Percentiles rank a stretch among this genome's conserved stretches.
phyloP scores from a whole-genome alignment of 345 rosid species.

The Acer yangbiense region DNA sequence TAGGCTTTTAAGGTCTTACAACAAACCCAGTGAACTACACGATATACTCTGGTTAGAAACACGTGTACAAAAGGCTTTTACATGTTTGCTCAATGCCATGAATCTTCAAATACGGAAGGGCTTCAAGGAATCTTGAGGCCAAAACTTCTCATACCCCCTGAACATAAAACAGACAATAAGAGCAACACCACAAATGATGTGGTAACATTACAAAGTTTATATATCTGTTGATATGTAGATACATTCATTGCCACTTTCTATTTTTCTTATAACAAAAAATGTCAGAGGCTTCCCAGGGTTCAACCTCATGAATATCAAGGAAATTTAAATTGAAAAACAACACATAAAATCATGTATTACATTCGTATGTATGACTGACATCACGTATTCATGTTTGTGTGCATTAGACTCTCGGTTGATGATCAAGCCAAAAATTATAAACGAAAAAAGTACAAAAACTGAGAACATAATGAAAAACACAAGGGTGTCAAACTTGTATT shows the following conservation, averaged over 20 bases:
- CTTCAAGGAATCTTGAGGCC: constrained; percentile 13
- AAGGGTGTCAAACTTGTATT: neutral
- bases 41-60: neutral
- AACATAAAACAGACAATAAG: neutral
- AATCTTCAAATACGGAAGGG: constrained; percentile 10
- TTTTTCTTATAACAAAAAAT: neutral
- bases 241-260: neutral
- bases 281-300: neutral
- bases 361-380: neutral
- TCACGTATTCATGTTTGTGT: no score
- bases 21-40: constrained; percentile 1
- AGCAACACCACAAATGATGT: neutral
- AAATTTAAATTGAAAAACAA: neutral
- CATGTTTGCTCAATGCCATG: constrained; percentile 15
- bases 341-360: neutral
- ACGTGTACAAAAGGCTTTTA: constrained; percentile 4
- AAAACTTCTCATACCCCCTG: constrained; percentile 32
- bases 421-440: neutral
- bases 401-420: neutral
- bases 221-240: neutral
- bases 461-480: neutral
- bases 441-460: neutral
- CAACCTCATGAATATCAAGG: neutral
- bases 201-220: neutral
- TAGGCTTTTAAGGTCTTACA: constrained; percentile 9